Base-by-base conservation (phyloP, 2,329 filamentous ascomycete species). In the Scytalidium lignicola region DNA sequence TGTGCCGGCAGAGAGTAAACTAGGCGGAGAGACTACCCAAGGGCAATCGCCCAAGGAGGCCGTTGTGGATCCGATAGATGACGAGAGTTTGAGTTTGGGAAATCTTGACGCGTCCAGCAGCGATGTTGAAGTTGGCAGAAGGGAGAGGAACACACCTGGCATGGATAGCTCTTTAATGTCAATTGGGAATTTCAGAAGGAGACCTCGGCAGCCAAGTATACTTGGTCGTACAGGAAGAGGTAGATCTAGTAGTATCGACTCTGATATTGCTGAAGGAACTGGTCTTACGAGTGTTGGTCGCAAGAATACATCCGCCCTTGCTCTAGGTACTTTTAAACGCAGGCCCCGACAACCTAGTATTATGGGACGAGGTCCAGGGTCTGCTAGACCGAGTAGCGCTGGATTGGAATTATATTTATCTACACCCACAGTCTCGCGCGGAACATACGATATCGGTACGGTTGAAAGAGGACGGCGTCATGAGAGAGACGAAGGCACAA, bases 381-480 rank as follows among this genome's bases (percentile, higher is more conserved):
- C 44, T 28, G 48, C 49, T 20, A 52, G 55, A 41, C 48, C 56
- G 28, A 60, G 60, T 49, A 62, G 58, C 49, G 55, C 59, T 46
- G 58, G 43, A 21, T 47, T 53, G 22, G 58, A 60, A 22, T 55
- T 59, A 49, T 55, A 57, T 7, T 53, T 44, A 47, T 55, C 55
- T 5, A 63, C 58, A 39, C 58, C 60, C 43, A 55, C 55, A 23
- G 50, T 57, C 41, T 42, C 52, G 29, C 54, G 73, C 55, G 69
- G 69, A 12, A 66, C 65, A 12, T 65, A 71, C 57, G 83, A 78
- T 50, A 73, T 83, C 45, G 79, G 78, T 13, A 66, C 72, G 4
- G 85, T 85, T 63, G 76, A 72, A 60, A 70, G 80, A 37, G 73
- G 81, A 41, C 70, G 71, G 17, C 70, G 81, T 42, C 79, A 85